Evolutionary conservation across 2,329 filamentous ascomycete genomes (phyloP), one percentile per base, ranked within the genome.

Genomic region (Colletotrichum orchidophilum): DNA sequence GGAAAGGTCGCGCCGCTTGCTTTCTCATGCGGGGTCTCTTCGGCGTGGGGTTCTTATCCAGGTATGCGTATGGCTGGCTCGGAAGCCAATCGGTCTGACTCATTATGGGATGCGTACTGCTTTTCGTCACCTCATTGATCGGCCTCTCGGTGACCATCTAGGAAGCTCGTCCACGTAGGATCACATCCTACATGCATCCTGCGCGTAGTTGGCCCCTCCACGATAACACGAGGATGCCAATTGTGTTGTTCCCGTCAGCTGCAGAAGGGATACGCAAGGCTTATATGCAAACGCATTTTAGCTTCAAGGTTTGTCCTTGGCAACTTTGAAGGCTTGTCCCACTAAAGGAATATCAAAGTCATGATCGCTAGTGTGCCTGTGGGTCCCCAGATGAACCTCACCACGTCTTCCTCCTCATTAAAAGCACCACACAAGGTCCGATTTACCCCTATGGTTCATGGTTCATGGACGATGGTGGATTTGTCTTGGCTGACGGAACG

Each of bases 31-130:
- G 26, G 64, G 33, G 29, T 24, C 21, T 42, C 21, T 35, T 9
- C 18, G 21, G 29, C 27, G 49, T 33, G 46, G 21, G 26, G 13
- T 12, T 3, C 18, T 8, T 35, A 21, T n/a, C 46, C n/a, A 46
- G n/a, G 35, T 53, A 8, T 2, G 27, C 60, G 29, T 24, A 39
- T 31, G 26, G 18, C 24, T 8, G 52, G 52, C 2, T 55, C 26
- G 26, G 49, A 68, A 63, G 11, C 3, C 31, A 5, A 39, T 49
- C 68, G 64, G 64, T 68, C 63, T 71, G 68, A 71, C 68, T 71
- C 68, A 68, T 52, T 24, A 26, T 26, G 27, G 49, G 31, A 53
- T 15, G 12, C 21, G 33, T 46, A 21, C 29, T 52, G 54, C 26
- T 21, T 29, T 54, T 15, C 15, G 15, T 26, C 27, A 35, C 46